Evolutionary conservation across 129 eudicot genomes (phyloP).

Genomic region (Flaveria bidentis): DNA sequence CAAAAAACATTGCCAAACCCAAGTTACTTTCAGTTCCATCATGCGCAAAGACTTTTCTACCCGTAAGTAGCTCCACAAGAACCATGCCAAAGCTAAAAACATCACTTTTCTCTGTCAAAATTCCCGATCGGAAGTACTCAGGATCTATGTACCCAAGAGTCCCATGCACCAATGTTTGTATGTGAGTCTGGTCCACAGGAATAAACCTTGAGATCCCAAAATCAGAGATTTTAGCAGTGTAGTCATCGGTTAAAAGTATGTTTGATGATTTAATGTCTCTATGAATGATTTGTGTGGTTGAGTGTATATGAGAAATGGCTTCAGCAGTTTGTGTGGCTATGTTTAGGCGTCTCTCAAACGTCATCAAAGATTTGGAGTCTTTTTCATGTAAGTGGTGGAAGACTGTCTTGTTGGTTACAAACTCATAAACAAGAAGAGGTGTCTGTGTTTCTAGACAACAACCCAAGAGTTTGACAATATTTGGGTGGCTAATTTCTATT

Average conservation of each 20-base stretch:
- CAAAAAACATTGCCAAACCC: constrained; percentile 25
- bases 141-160: constrained; percentile 38
- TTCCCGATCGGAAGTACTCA: constrained; percentile 33
- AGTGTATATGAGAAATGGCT: constrained; percentile 27
- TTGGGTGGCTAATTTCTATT: constrained; percentile 29
- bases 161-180: constrained; percentile 33
- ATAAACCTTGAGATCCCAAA: constrained; percentile 35
- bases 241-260: constrained; percentile 24
- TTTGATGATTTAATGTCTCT: constrained; percentile 36
- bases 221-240: constrained; percentile 30
- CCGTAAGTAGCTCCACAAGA: constrained; percentile 33
- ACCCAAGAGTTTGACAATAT: constrained; percentile 33
- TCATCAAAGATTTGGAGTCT: constrained; percentile 7
- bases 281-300: constrained; percentile 31
- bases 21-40: constrained; percentile 27
- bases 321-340: constrained; percentile 29
- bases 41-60: constrained; percentile 30
- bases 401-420: constrained; percentile 28
- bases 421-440: constrained; percentile 32
- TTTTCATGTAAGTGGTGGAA: constrained; percentile 31
- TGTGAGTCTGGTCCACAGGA: constrained; percentile 32
- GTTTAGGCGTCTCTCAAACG: constrained; percentile 22
- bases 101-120: constrained; percentile 36
- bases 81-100: constrained; percentile 39
- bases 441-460: constrained; percentile 32